Percentiles rank a stretch among this genome's conserved stretches.
These are phyloP conservation scores for Rosa hybrid DNA, from an alignment of 331 rosid species.

Conservation along the genomic window DNA sequence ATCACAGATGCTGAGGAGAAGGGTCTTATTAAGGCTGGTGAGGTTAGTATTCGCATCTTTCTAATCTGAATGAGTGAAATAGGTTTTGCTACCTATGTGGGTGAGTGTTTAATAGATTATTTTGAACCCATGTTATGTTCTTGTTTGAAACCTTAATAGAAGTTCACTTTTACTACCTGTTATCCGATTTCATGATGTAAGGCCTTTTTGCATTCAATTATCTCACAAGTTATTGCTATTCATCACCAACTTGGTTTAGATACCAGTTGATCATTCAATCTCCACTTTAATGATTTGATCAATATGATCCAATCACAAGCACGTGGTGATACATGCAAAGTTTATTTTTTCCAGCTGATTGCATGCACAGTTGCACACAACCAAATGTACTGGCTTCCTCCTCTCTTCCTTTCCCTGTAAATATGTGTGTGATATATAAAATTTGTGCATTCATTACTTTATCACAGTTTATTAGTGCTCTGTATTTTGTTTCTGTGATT, in stretches of 20 bases:
- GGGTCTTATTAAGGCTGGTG: constrained; percentile 71
- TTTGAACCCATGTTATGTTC: not conserved
- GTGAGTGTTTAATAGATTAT: not conserved
- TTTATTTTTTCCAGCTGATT: not conserved
- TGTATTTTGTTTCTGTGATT: not conserved
- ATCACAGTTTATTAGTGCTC: too few species aligned
- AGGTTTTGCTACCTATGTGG: not conserved
- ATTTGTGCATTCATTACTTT: too few species aligned
- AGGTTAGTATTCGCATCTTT: constrained; percentile 46
- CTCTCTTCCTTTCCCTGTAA: not conserved
- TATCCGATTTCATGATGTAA: not conserved
- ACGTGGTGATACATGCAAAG: not conserved
- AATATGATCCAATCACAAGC: not conserved
- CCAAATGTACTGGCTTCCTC: not conserved
- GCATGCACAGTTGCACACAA: not conserved
- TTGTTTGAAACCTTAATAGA: not conserved
- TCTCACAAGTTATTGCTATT: not conserved
- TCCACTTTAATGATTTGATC: not conserved
- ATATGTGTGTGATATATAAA: too few species aligned
- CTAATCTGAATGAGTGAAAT: not conserved
- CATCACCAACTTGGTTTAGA: not conserved
- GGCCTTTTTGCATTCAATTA: not conserved
- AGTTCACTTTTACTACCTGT: not conserved
- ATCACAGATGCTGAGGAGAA: constrained; percentile 74
- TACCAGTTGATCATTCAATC: not conserved